Base-by-base conservation (phyloP, 306 rosid genomes). In the Prunus armeniaca region DNA sequence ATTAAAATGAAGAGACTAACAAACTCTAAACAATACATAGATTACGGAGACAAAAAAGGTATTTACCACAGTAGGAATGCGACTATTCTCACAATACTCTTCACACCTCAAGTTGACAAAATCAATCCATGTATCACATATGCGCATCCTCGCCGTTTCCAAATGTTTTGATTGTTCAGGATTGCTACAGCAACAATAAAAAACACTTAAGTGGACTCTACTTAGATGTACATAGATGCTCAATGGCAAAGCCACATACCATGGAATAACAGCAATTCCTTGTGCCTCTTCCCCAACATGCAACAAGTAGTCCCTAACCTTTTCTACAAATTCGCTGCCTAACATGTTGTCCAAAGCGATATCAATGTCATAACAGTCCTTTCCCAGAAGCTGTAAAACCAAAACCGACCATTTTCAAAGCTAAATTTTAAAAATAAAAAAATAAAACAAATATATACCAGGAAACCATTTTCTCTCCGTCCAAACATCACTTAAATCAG, bases 111-210 rank as follows among this genome's bases (percentile, higher is more conserved):
- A 82, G 86, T 95, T 95, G 65, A 92, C 98, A 84, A 95, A 95
- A 88, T 95, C 98, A 80, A 95, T 86, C 97, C 97, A 92, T 6
- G 80, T 78, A 81, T 90, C 95, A 80, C 87, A 89, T 67, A 95
- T 79, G 27, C 92, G 91, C 97, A 95, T 95, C 84, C 97, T 89
- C 17, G 97, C 97, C 30, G 98, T 95, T 86, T 95, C 98, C 85
- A 92, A 88, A 88, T 95, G 97, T 83, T 92, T 95, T 51, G 97
- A 95, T 79, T 92, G 97, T n/a, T 92, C 98, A 12, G 98, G 98
- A 67, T 95, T 95, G 75, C 98, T 95, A 90, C 77, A 86, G 73
- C 47, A 38, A 57, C 30, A 28, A 28, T 2, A 28, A 67, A 63
- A 63, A 2, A 63, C 17, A 10, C 25, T 65, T 10, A 65, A 34